These are phyloP conservation scores for Wickerhamiella qilinensis DNA, from an alignment of 805 yeast species.

Conservation along the genomic window DNA sequence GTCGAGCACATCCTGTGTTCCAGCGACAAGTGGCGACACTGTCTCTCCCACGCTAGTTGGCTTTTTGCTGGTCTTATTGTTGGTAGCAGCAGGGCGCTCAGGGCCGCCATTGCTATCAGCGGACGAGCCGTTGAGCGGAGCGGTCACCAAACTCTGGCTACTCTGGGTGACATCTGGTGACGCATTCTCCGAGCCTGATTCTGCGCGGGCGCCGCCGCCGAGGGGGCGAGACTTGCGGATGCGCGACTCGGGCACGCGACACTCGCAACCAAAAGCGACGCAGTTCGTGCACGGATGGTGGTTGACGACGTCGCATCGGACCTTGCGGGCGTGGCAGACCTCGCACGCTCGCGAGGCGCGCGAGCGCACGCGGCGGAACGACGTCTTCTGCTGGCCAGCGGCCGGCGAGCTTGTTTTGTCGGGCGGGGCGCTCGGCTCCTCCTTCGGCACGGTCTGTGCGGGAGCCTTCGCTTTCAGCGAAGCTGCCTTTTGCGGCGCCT, in stretches of 20 bases:
- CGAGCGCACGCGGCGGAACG: constrained; percentile 24
- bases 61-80: not conserved
- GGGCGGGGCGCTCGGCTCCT: no score
- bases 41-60: not conserved
- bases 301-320: constrained; percentile 43
- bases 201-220: not conserved
- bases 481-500: no score
- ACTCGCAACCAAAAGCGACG: constrained; percentile 54
- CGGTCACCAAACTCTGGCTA: no score
- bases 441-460: no score
- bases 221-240: constrained; percentile 18
- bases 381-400: no score
- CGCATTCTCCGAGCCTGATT: not conserved
- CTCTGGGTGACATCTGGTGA: not conserved
- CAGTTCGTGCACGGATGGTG: constrained; percentile 55
- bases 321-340: constrained; percentile 65
- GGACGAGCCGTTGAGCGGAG: no score
- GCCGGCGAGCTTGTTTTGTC: no score
- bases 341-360: constrained; percentile 59
- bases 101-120: no score
- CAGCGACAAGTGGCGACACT: not conserved
- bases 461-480: no score
- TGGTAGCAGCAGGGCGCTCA: not conserved
- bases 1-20: not conserved
- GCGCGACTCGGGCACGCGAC: constrained; percentile 42